These are phyloP conservation scores for Backusella australiensis DNA, from an alignment of 192 early-diverging fungal genomes.

Conservation along the genomic window DNA sequence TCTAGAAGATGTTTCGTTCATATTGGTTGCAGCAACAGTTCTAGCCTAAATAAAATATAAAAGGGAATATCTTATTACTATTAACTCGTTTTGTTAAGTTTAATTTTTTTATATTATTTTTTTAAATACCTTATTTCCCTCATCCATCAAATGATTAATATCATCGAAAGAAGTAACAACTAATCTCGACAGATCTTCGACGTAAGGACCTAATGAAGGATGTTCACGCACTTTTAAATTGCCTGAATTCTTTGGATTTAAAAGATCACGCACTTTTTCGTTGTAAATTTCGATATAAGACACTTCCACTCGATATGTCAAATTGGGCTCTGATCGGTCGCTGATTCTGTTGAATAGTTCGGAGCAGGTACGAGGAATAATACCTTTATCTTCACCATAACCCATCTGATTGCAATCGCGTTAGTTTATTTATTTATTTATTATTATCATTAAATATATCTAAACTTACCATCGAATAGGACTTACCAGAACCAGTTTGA, in stretches of 20 bases:
- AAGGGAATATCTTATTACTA: not conserved
- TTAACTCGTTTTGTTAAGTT: not conserved
- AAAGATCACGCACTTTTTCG: constrained; percentile 77
- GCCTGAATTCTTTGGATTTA: constrained; percentile 74
- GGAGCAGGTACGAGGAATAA: constrained; percentile 84
- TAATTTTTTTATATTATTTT: not conserved
- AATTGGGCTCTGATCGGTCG: constrained; percentile 34
- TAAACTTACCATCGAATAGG: constrained; percentile 57
- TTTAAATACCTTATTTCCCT: constrained; percentile 67
- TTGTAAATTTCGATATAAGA: constrained; percentile 94
- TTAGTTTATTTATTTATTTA: not conserved
- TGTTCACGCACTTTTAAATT: constrained; percentile 81
- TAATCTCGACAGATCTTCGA: constrained; percentile 87
- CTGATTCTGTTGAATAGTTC: constrained; percentile 73
- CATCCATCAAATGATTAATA: constrained; percentile 73
- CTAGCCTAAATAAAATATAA: constrained; percentile 51
- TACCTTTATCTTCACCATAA: constrained; percentile 73
- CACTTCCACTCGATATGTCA: constrained; percentile 70
- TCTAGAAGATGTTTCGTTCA: constrained; percentile 91
- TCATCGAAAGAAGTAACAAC: constrained; percentile 74
- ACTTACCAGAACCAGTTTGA: constrained; percentile 80
- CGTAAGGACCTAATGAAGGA: constrained; percentile 80
- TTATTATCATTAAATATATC: not conserved
- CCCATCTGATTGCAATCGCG: constrained; percentile 49
- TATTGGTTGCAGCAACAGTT: constrained; percentile 90